These are phyloP conservation scores for Sclerotinia subarctica DNA, from an alignment of 2,329 filamentous ascomycete genomes.

Conservation along the genomic window DNA sequence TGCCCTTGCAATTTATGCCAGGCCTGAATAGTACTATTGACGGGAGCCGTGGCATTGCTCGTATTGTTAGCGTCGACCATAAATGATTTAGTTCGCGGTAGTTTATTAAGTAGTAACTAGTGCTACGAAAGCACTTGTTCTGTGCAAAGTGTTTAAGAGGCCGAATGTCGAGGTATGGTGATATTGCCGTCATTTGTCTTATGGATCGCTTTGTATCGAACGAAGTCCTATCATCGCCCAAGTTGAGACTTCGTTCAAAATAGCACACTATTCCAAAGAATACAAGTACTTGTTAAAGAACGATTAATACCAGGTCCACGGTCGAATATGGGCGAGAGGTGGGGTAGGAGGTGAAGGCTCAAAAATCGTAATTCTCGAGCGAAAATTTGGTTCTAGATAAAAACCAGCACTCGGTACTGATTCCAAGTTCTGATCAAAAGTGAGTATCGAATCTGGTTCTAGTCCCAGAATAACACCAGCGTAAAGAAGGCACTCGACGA, in stretches of 20 bases:
- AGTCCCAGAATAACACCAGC: not conserved
- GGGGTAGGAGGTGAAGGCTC: not conserved
- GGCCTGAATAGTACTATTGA: conserved; percentile 6
- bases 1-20: conserved; percentile 24
- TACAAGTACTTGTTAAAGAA: not conserved
- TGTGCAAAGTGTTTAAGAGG: not conserved
- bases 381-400: not conserved
- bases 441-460: conserved; percentile 8
- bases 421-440: not conserved
- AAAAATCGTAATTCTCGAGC: not conserved
- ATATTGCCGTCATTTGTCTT: conserved; percentile 14
- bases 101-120: not conserved
- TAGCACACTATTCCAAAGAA: not conserved
- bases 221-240: not conserved
- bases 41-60: conserved; percentile 14
- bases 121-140: not conserved
- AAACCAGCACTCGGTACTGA: not conserved
- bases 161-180: conserved; percentile 2
- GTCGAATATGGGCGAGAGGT: not conserved
- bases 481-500: conserved; percentile 7
- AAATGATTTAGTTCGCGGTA: conserved; percentile 3
- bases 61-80: conserved; percentile 16
- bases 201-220: conserved; percentile 1
- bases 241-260: not conserved
- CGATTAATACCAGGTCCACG: not conserved